Evolutionary conservation across 1,139 yeast genomes (phyloP).

Genomic region (Debaryomyces coudertii): DNA sequence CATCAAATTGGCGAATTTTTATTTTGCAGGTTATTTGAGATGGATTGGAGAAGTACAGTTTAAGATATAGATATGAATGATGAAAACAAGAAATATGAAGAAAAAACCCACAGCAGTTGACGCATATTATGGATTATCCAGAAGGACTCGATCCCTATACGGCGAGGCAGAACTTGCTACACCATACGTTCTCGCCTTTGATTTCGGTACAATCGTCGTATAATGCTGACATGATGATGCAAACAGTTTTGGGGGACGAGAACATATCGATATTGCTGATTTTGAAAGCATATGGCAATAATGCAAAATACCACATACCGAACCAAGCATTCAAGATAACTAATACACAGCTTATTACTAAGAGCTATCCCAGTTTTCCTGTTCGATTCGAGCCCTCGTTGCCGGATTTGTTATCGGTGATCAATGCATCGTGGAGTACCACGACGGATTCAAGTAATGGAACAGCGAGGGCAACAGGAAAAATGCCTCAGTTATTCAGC

Average conservation of each 20-base stretch:
- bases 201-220: constrained; percentile 57
- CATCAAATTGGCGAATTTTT: too few relatives aligned
- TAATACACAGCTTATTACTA: constrained; percentile 46
- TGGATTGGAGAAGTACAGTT: constrained; percentile 2
- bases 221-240: constrained; percentile 52
- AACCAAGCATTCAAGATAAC: constrained; percentile 43
- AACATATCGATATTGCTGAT: constrained; percentile 41
- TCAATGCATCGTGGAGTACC: constrained; percentile 21
- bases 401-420: constrained; percentile 43
- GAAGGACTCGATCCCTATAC: constrained; percentile 45
- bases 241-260: constrained; percentile 30
- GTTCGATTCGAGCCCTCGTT: constrained; percentile 47
- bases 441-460: not conserved
- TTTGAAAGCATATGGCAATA: constrained; percentile 49
- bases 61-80: not conserved
- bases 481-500: constrained; percentile 38
- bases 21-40: not conserved
- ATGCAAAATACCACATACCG: constrained; percentile 45
- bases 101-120: not conserved
- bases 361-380: constrained; percentile 48
- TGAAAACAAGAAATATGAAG: not conserved
- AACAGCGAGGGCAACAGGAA: constrained; percentile 8
- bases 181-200: constrained; percentile 60
- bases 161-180: constrained; percentile 48
- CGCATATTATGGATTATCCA: constrained; percentile 32